Percentiles rank a stretch among this genome's conserved stretches.
Conservation (phyloP, 495 filamentous ascomycete genomes). For the Neurospora sublineolata region DNA sequence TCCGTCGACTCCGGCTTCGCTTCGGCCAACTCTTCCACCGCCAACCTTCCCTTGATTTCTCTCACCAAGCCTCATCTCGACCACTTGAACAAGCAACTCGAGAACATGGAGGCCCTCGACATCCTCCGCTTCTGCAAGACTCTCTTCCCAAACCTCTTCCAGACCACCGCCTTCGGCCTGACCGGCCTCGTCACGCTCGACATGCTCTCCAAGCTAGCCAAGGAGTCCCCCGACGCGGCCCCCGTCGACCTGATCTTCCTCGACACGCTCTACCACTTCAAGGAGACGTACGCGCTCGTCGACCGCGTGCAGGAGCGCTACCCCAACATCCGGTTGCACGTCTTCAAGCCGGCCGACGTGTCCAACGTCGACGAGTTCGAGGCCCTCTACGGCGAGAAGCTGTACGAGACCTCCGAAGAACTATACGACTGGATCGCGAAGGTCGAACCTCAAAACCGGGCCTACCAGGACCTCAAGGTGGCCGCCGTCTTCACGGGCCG, state of each 20-base stretch:
- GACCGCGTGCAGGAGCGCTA: slow-evolving; percentile 67
- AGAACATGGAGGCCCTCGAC: slow-evolving; percentile 64
- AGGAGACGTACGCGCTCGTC: slow-evolving; percentile 76
- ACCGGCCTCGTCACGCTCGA: slow-evolving; percentile 90
- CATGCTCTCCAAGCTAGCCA: slow-evolving; percentile 80
- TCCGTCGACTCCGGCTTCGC: slow-evolving; percentile 81
- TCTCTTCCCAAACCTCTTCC: slow-evolving; percentile 82
- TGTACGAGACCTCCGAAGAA: slow-evolving; percentile 80
- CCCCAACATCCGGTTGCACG: slow-evolving; percentile 65
- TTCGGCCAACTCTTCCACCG: slow-evolving; percentile 51
- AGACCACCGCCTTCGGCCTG: slow-evolving; percentile 94
- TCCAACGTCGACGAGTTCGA: slow-evolving; percentile 66
- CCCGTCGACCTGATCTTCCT: slow-evolving; percentile 90
- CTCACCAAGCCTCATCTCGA: slow-evolving; percentile 84
- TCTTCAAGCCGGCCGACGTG: slow-evolving; percentile 72
- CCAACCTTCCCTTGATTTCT: slow-evolving; percentile 41
- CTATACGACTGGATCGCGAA: slow-evolving; percentile 96
- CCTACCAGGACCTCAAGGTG: slow-evolving; percentile 79
- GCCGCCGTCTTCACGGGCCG: slow-evolving; percentile 92
- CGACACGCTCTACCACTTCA: slow-evolving; percentile 92
- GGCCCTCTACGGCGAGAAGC: slow-evolving; percentile 61
- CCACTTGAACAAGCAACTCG: slow-evolving; percentile 79
- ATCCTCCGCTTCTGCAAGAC: slow-evolving; percentile 86
- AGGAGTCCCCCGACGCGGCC: slow-evolving; percentile 45
- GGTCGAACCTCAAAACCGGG: slow-evolving; percentile 89